Percentiles rank a stretch among this genome's conserved stretches.
Evolutionary conservation across 106 monocot species (phyloP).

Genomic region (Gastrodia elata): DNA sequence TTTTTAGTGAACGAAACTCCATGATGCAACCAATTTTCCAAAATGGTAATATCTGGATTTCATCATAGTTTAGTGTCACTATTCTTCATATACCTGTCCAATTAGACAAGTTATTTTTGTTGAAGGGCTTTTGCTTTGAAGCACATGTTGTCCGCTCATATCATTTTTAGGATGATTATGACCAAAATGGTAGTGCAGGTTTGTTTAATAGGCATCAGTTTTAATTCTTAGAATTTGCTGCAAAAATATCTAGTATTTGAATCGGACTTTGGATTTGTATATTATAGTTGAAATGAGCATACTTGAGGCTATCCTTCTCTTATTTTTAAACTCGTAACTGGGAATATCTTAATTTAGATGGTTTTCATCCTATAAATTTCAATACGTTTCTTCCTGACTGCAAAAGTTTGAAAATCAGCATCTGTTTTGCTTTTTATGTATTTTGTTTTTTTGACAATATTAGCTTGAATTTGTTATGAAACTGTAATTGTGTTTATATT

Average conservation of each 20-base stretch:
- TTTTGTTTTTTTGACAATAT: not conserved
- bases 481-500: not conserved
- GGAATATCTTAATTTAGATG: not conserved
- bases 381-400: not conserved
- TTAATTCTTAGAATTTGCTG: not conserved
- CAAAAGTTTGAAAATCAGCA: not conserved
- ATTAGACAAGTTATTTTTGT: not conserved
- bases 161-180: not conserved
- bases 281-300: not conserved
- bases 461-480: not conserved
- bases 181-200: not conserved
- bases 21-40: constrained; percentile 59
- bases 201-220: not conserved
- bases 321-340: not conserved
- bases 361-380: not conserved
- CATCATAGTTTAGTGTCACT: not conserved
- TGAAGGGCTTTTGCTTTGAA: not conserved
- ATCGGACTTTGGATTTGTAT: not conserved
- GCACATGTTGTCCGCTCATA: not conserved
- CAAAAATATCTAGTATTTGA: not conserved
- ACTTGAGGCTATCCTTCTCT: not conserved
- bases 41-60: constrained; percentile 43
- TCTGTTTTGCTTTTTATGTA: not conserved
- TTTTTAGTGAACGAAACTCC: constrained; percentile 55
- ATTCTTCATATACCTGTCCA: not conserved